Evolutionary conservation across 2,329 filamentous ascomycete genomes (phyloP).

Genomic region (Phaeophleospora eucalypticola): DNA sequence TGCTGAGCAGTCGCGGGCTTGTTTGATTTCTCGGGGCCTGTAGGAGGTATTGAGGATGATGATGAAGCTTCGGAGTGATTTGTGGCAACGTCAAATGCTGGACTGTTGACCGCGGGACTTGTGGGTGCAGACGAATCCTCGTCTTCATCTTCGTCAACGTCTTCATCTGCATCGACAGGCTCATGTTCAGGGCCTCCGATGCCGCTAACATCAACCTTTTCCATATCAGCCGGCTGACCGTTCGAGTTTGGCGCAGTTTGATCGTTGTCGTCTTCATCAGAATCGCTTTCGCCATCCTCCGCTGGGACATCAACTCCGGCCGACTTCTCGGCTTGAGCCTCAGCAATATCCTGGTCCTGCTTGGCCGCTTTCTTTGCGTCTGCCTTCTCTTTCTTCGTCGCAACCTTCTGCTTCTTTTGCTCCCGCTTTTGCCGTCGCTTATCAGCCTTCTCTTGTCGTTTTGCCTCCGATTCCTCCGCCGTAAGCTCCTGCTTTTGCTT

Average conservation of each 20-base stretch:
- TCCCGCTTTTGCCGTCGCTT: constrained; percentile 42
- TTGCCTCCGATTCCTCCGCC: constrained; percentile 26
- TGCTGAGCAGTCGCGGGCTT: constrained; percentile 13
- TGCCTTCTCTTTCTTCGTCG: constrained; percentile 37
- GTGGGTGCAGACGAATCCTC: constrained; percentile 35
- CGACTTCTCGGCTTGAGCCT: constrained; percentile 23
- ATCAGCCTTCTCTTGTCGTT: constrained; percentile 38
- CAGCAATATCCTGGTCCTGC: constrained; percentile 23
- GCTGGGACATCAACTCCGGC: constrained; percentile 28
- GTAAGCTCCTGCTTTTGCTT: constrained; percentile 33
- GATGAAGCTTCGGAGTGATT: constrained; percentile 43
- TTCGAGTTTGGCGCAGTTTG: constrained; percentile 24
- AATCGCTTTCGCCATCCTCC: constrained; percentile 18
- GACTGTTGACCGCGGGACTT: constrained; percentile 36
- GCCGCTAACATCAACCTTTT: constrained; percentile 32
- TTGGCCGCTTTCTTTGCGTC: constrained; percentile 37
- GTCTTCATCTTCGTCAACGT: constrained; percentile 26
- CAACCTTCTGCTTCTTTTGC: constrained; percentile 44
- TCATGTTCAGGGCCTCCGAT: constrained; percentile 17
- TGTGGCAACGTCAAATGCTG: constrained; percentile 38
- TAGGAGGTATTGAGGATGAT: constrained; percentile 43
- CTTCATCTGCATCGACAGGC: constrained; percentile 6
- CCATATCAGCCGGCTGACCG: constrained; percentile 24
- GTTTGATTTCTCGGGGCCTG: constrained; percentile 18
- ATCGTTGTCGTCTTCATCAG: constrained; percentile 22